Evolutionary conservation across 345 rosid genomes (phyloP), one percentile per base, ranked within the genome.

Genomic region (Gossypium mustelinum): DNA sequence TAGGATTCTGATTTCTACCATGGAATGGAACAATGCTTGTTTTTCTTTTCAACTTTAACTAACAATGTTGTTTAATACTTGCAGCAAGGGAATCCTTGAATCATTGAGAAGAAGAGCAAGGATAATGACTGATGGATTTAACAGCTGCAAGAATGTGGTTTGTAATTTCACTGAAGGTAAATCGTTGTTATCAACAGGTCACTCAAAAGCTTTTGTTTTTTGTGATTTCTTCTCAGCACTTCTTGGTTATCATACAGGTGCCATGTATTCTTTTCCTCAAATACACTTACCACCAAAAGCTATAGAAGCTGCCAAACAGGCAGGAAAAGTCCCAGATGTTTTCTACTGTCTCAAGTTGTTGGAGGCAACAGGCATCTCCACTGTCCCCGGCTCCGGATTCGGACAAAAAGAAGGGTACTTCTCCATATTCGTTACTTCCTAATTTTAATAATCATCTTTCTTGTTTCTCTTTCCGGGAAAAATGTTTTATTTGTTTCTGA

Each of bases 221-320:
- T 39, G 48, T 10, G 2, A 39, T 39, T 63, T 9, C 41, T 61
- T 20, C 27, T 72, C 55, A 9, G 34, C 56, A 16, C 45, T 64
- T 48, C 34, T 25, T 62, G 62, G 34, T 39, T 68, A 59, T 47
- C 45, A 13, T 67, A 60, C 74, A 95, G 99, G 99, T 82, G 99
- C 99, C 64, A 95, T 95, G 98, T 95, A 95, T 79, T 95, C 99
- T 9, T 95, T 95, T 81, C 99, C 99, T 78, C 99, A 95, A 93
- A 85, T 95, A 75, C 79, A 81, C 12, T 58, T 95, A 77, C 99
- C 99, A 50, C 90, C 93, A 2, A 89, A 82, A 79, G 99, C 98
- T 41, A 81, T 91, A 39, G 96, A 92, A 85, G 98, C 93, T 20
- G 99, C 98, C 58, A 87, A 87, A 69, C 75, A 63, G 76, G 89